Evolutionary conservation across 345 rosid species (phyloP), one percentile per base, ranked within the genome.

Genomic region (Melaleuca alternifolia): DNA sequence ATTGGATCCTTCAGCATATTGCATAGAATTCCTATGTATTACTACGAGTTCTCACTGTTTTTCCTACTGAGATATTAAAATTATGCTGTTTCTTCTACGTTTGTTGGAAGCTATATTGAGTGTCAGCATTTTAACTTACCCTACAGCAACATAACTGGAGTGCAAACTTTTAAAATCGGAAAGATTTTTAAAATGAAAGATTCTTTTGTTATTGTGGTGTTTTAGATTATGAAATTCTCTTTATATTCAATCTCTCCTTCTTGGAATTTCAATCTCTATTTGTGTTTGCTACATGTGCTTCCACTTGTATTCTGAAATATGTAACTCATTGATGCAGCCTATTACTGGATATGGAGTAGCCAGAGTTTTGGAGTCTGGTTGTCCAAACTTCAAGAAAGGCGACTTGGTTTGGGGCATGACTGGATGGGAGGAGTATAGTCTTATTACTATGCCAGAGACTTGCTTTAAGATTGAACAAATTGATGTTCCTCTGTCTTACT

Each of bases 381-480:
- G 79, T 54, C 83, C 81, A 26, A 84, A 53, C 7, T 90, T 83
- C 84, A 88, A 87, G 75, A 23, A 88, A 82, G 89, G 89, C 0
- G 91, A 88, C 50, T 81, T 90, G 75, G 56, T 87, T 21, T 86
- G 88, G 89, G 91, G 89, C 11, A 28, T 56, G 4, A 90, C 86
- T 5, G 77, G 87, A 37, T 88, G 91, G 88, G 91, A 90, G 81
- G 89, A 90, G n/a, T 85, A 88, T 56, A 84, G 83, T 56, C 86
- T 90, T 28, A n/a, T 88, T 37, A 51, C 83, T 11, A 7, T 15
- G 18, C 62, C 87, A 2, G 51, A 85, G 33, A 11, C 12, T 12
- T 52, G 85, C 26, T 53, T 82, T 50, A 90, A 87, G 83, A 88
- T 90, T 26, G 85, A 82, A 15, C 50, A 88, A 51, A 83, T 51